A percentile compares a stretch with the other conserved stretches of the same genome.
Evolutionary conservation across 2,329 filamentous ascomycete genomes (phyloP).

Genomic region (Pseudopithomyces chartarum): DNA sequence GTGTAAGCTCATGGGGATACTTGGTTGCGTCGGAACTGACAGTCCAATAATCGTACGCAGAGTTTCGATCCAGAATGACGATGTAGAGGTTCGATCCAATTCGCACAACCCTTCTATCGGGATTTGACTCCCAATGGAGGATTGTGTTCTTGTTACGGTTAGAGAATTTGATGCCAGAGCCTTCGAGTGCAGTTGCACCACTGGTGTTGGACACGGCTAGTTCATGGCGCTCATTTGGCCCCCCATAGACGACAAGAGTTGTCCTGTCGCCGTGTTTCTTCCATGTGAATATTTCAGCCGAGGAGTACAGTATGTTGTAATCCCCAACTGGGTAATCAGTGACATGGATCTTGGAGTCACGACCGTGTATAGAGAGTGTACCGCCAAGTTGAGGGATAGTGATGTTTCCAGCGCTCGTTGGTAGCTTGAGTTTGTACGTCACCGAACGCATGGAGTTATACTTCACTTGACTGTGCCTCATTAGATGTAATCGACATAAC

Average conservation of each 20-base stretch:
- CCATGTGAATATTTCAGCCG: constrained; percentile 69
- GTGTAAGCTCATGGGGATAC: constrained; percentile 19
- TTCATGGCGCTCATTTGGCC: constrained; percentile 64
- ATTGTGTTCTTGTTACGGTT: constrained; percentile 51
- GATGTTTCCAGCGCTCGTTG: constrained; percentile 57
- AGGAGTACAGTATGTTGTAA: constrained; percentile 65
- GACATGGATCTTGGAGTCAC: constrained; percentile 69
- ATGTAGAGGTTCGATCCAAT: constrained; percentile 55
- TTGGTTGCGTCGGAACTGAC: constrained; percentile 37
- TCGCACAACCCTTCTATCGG: constrained; percentile 54
- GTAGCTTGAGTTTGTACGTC: constrained; percentile 65
- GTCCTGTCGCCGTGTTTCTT: constrained; percentile 63
- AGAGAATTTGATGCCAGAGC: constrained; percentile 40
- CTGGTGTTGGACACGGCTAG: constrained; percentile 52
- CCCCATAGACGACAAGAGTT: constrained; percentile 66
- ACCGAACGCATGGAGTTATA: constrained; percentile 62
- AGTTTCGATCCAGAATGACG: constrained; percentile 64
- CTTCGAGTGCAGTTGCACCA: constrained; percentile 41
- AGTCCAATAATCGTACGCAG: constrained; percentile 71
- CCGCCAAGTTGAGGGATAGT: constrained; percentile 63
- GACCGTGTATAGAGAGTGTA: constrained; percentile 59
- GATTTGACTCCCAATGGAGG: constrained; percentile 59
- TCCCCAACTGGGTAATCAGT: constrained; percentile 67
- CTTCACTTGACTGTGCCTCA: constrained; percentile 56
- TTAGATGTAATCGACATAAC: not conserved